phyloP scores from a whole-genome alignment of 2,329 filamentous ascomycete species.

The Talaromyces sp. region DNA sequence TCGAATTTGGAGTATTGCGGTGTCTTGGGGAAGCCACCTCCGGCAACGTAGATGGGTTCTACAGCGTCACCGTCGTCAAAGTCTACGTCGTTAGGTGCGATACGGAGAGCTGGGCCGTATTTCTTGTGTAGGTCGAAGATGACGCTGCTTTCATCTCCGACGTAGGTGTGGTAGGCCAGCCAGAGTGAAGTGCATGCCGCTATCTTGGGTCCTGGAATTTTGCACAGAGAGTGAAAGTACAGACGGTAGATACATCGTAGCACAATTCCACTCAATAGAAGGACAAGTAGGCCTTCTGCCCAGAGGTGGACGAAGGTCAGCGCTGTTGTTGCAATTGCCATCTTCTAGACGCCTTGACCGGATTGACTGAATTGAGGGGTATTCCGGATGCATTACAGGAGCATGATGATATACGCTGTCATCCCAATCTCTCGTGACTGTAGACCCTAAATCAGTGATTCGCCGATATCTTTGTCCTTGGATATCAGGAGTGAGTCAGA shows the following conservation, averaged over 20 bases:
- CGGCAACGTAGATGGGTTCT: slow-evolving; percentile 50
- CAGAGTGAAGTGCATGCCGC: slow-evolving; percentile 29
- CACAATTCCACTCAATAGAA: not conserved
- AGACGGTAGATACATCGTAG: slow-evolving; percentile 26
- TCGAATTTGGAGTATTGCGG: slow-evolving; percentile 55
- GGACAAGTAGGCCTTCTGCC: not conserved
- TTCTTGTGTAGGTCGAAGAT: slow-evolving; percentile 27
- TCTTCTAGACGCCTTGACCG: not conserved
- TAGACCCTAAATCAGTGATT: not conserved
- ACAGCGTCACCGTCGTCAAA: slow-evolving; percentile 47
- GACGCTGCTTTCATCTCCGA: slow-evolving; percentile 25
- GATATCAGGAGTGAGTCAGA: not conserved
- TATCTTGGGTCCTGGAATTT: slow-evolving; percentile 33
- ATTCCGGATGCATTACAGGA: not conserved
- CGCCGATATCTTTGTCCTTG: not conserved
- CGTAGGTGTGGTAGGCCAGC: slow-evolving; percentile 29
- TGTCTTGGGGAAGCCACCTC: slow-evolving; percentile 54
- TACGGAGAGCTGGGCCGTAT: slow-evolving; percentile 32
- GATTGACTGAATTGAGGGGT: not conserved
- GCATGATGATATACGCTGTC: not conserved
- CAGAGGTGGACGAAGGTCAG: not conserved
- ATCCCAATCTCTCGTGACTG: not conserved
- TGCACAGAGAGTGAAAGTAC: slow-evolving; percentile 29
- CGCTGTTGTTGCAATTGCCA: not conserved
- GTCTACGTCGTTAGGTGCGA: slow-evolving; percentile 40